phyloP scores from a whole-genome alignment of 108 stramenopile species.

The Nannochloropsis salina region DNA sequence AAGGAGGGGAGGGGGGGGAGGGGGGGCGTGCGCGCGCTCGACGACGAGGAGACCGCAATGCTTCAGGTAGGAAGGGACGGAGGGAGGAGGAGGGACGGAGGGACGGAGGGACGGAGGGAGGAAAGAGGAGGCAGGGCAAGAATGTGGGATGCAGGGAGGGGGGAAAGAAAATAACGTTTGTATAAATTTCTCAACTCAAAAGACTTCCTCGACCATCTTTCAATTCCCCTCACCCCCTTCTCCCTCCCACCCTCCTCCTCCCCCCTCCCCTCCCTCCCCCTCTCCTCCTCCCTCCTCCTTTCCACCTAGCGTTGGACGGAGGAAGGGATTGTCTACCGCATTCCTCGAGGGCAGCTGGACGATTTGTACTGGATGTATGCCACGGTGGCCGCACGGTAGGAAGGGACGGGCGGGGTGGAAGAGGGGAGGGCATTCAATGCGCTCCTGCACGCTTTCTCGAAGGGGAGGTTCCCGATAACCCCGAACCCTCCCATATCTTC shows the following conservation, averaged over 20 bases:
- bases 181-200: too few relatives aligned
- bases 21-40: neutral
- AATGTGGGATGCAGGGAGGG: too few relatives aligned
- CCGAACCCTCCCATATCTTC: neutral
- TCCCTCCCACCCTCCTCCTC: too few relatives aligned
- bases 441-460: too few relatives aligned
- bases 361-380: slow-evolving; percentile 1
- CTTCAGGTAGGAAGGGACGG: neutral
- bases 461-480: too few relatives aligned
- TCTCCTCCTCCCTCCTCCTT: neutral
- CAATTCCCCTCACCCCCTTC: neutral
- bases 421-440: too few relatives aligned
- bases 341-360: neutral
- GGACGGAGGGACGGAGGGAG: neutral
- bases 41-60: neutral
- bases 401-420: neutral
- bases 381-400: slow-evolving; percentile 1
- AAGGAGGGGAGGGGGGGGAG: neutral
- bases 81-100: neutral
- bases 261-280: neutral
- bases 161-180: too few relatives aligned
- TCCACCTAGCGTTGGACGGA: neutral
- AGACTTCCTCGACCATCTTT: too few relatives aligned
- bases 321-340: neutral
- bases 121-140: neutral